Percentiles rank a stretch among this genome's conserved stretches.
Evolutionary conservation across 1,284 basidiomycete species (phyloP).

Genomic region (Ustilago vetiveriae): DNA sequence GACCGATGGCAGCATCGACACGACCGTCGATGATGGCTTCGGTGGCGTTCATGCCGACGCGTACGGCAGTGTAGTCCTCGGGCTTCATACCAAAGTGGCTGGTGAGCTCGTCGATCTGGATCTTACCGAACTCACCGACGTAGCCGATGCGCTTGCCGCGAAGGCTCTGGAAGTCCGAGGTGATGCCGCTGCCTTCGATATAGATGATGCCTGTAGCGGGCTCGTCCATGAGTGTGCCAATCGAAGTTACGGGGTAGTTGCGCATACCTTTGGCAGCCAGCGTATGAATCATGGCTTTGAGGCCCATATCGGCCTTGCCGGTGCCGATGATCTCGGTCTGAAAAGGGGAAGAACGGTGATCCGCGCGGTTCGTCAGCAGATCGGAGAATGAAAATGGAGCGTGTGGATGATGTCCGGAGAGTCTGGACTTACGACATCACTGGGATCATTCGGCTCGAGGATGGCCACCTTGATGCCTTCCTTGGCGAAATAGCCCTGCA

Average conservation of each 20-base stretch:
- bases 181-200: conserved; percentile 67
- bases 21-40: conserved; percentile 67
- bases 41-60: conserved; percentile 68
- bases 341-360: neutral
- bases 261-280: conserved; percentile 67
- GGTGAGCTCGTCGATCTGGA: conserved; percentile 67
- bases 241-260: conserved; percentile 67
- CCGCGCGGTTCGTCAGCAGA: no score
- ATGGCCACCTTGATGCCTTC: conserved; percentile 68
- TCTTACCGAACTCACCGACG: conserved; percentile 69
- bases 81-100: conserved; percentile 60
- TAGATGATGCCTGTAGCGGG: conserved; percentile 69
- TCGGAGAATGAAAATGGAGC: no score
- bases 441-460: conserved; percentile 66
- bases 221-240: conserved; percentile 68
- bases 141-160: conserved; percentile 69
- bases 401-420: no score
- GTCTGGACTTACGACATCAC: conserved; percentile 48
- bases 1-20: conserved; percentile 67
- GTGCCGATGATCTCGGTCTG: conserved; percentile 65
- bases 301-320: conserved; percentile 67
- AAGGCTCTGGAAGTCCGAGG: conserved; percentile 66
- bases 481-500: conserved; percentile 53
- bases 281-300: conserved; percentile 68
- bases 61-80: conserved; percentile 67